Evolutionary conservation across 2,329 filamentous ascomycete genomes (phyloP).

Genomic region (Diplodia sapinea): DNA sequence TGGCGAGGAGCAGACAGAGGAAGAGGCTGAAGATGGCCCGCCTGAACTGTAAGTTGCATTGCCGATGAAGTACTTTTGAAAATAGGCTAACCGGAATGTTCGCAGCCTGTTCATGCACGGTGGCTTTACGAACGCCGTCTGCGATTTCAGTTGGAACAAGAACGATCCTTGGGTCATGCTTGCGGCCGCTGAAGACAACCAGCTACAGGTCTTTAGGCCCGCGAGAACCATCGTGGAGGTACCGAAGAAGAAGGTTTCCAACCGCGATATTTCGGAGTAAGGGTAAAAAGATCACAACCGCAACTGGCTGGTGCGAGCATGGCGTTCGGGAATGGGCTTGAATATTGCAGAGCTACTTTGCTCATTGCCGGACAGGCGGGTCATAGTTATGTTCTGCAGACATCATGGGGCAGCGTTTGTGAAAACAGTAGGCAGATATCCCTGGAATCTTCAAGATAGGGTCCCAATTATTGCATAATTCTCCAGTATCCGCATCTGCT

Average conservation of each 20-base stretch:
- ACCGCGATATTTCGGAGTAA: conserved; percentile 49
- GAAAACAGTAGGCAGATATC: conserved; percentile 28
- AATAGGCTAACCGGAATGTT: not conserved
- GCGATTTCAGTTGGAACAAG: conserved; percentile 96
- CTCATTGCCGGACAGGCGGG: conserved; percentile 6
- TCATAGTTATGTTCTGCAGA: conserved; percentile 23
- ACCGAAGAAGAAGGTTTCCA: conserved; percentile 44
- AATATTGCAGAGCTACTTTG: conserved; percentile 25
- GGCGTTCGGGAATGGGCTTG: conserved; percentile 22
- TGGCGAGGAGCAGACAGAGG: conserved; percentile 91
- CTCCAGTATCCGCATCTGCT: not conserved
- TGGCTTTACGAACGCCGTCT: conserved; percentile 94
- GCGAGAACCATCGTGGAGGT: conserved; percentile 47
- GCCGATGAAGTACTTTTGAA: not conserved
- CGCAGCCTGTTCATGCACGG: conserved; percentile 94
- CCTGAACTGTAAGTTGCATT: conserved; percentile 78
- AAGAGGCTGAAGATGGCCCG: conserved; percentile 92
- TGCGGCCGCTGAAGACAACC: conserved; percentile 94
- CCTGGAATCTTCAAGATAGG: conserved; percentile 17
- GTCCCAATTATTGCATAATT: conserved; percentile 8
- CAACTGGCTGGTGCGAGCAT: conserved; percentile 11
- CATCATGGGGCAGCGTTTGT: conserved; percentile 16
- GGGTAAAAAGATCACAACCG: not conserved
- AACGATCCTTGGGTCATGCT: conserved; percentile 97
- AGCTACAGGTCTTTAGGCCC: conserved; percentile 79